Evolutionary conservation across 208 protist species (phyloP), one percentile per base, ranked within the genome.

Genomic region (Trypanosoma grayi): DNA sequence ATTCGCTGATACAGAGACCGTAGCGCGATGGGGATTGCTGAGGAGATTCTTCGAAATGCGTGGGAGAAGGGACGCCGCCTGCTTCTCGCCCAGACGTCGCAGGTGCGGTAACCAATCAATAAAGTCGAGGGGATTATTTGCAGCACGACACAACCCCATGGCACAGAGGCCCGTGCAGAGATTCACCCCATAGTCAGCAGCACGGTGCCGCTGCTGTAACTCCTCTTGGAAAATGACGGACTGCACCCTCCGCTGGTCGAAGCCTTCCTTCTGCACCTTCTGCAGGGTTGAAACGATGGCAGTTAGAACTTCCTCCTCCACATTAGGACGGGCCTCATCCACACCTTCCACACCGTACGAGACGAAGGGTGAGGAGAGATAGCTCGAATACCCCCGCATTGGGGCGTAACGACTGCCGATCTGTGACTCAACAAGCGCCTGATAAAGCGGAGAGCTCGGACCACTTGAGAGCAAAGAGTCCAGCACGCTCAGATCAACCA

Each of bases 211-310:
- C 61, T 95, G 87, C 70, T 85, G 77, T 50, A 97, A 77, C 62
- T 95, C 88, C 52, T 92, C 85, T 54, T 95, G 88, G 60, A 94
- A 93, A 30, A 97, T 79, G 41, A 94, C 85, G 14, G 86, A 90
- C 43, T 78, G 60, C 44, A 97, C 87, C 24, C 86, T 78, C 8
- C 86, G 70, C 51, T 83, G 56, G 44, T 92, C 80, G 63, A 97
- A 97, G 41, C 92, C 92, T n/a, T 95, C 79, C 20, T 59, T 63
- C 55, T 72, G 56, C 41, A 82, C 85, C 9, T 61, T 63, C 50
- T 74, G 55, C 34, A 97, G 75, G 0, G 88, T 85, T 22, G 55
- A 52, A 20, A 73, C 72, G 31, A 93, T 74, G 2, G 83, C 85
- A 1, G 56, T 52, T 25, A 88, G 68, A 28, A 95, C 81, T 43